Conservation (phyloP, 371 early-diverging fungal genomes). For the Haplosporangium sp. region DNA sequence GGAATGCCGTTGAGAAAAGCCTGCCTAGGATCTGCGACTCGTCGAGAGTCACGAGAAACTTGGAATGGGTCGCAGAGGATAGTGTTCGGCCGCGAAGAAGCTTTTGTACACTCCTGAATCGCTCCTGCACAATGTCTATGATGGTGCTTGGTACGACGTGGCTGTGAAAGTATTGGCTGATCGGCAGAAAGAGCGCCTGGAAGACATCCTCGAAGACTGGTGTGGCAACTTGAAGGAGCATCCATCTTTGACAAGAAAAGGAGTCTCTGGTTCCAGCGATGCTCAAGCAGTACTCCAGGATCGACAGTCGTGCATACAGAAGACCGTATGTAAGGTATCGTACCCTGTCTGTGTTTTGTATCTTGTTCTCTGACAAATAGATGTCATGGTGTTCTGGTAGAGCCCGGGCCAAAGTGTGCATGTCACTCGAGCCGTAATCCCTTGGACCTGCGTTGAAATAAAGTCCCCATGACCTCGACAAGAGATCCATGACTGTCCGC, state of each 20-base stretch:
- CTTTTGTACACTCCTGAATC: neutral
- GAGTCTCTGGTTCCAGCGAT: neutral
- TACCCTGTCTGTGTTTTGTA: slow-evolving; percentile 12
- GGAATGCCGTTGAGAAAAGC: neutral
- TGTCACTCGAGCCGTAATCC: slow-evolving; percentile 14
- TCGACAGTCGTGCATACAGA: slow-evolving; percentile 19
- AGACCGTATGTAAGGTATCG: slow-evolving; percentile 12
- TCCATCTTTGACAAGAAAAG: slow-evolving; percentile 28
- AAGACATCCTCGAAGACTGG: slow-evolving; percentile 23
- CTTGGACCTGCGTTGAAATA: slow-evolving; percentile 16
- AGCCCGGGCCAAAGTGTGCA: slow-evolving; percentile 3
- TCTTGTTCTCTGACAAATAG: neutral
- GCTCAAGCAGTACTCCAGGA: slow-evolving; percentile 10
- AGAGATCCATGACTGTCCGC: slow-evolving; percentile 8
- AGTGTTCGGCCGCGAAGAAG: neutral
- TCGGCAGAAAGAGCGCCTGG: slow-evolving; percentile 4
- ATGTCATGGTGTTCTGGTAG: neutral
- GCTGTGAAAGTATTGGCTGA: slow-evolving; percentile 4
- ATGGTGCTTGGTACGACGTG: neutral
- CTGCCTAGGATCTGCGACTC: slow-evolving; percentile 16
- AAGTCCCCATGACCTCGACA: slow-evolving; percentile 18
- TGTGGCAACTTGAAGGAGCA: slow-evolving; percentile 18
- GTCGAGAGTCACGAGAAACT: slow-evolving; percentile 31
- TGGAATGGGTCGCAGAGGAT: slow-evolving; percentile 9
- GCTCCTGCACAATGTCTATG: neutral